These are phyloP conservation scores for Claviceps humidiphila DNA, from an alignment of 2,329 filamentous ascomycete species.

Conservation along the genomic window DNA sequence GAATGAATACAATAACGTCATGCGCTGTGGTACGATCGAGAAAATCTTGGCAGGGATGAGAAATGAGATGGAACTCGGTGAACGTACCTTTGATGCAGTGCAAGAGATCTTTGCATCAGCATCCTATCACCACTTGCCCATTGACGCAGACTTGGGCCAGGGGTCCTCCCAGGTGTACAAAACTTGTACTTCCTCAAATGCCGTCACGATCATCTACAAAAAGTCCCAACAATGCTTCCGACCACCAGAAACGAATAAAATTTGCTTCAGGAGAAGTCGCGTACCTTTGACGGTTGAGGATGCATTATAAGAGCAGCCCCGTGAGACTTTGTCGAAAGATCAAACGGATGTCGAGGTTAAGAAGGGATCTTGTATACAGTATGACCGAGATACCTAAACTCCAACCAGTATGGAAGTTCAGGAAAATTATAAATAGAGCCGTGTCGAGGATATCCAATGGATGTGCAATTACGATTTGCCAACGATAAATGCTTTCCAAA, in stretches of 20 bases:
- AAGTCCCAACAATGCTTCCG: background rate
- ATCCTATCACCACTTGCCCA: background rate
- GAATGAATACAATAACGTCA: background rate
- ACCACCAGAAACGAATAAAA: background rate
- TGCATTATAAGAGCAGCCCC: conserved; percentile 2
- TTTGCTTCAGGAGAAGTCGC: background rate
- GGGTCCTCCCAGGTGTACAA: background rate
- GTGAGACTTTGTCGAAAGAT: background rate
- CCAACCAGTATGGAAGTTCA: background rate
- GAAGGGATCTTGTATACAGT: background rate
- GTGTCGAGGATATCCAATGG: background rate
- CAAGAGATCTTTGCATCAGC: background rate
- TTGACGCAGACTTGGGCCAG: background rate
- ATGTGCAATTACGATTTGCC: too few relatives aligned
- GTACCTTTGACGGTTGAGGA: conserved; percentile 5
- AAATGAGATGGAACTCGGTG: conserved; percentile 1
- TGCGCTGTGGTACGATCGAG: background rate
- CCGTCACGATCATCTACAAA: background rate
- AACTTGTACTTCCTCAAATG: background rate
- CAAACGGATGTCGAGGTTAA: background rate
- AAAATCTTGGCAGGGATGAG: conserved; percentile 1
- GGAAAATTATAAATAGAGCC: background rate
- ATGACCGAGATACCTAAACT: background rate
- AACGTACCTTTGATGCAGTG: conserved; percentile 4
- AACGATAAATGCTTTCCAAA: background rate